A percentile compares a stretch with the other conserved stretches of the same genome.
These are phyloP conservation scores for Talaromyces funiculosus DNA, from an alignment of 2,329 filamentous ascomycete species.

Conservation along the genomic window DNA sequence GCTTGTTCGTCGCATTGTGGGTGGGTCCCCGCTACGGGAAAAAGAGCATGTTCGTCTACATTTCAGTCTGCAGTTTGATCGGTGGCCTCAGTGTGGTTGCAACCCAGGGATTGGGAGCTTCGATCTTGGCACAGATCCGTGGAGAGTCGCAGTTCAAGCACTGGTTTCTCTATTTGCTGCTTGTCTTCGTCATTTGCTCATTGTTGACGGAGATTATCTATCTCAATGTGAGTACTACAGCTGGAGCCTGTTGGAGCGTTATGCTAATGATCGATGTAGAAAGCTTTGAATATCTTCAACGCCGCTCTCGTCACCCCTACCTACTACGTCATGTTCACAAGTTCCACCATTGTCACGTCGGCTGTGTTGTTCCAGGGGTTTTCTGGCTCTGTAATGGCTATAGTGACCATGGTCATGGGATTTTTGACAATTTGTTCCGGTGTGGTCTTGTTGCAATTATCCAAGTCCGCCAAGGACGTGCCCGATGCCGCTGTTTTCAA, in stretches of 20 bases:
- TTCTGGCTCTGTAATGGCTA: slow-evolving; percentile 74
- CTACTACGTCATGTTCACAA: slow-evolving; percentile 98
- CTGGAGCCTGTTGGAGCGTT: not conserved
- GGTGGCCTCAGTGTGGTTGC: slow-evolving; percentile 92
- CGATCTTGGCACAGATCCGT: slow-evolving; percentile 77
- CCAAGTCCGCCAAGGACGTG: slow-evolving; percentile 95
- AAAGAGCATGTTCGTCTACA: slow-evolving; percentile 95
- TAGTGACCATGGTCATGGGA: slow-evolving; percentile 84
- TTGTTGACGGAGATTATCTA: slow-evolving; percentile 91
- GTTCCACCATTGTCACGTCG: slow-evolving; percentile 88
- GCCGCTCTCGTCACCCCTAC: slow-evolving; percentile 95
- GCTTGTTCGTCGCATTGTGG: slow-evolving; percentile 67
- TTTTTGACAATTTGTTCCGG: slow-evolving; percentile 92
- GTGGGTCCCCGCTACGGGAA: slow-evolving; percentile 84
- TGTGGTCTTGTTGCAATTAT: slow-evolving; percentile 88
- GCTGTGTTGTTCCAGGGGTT: slow-evolving; percentile 90
- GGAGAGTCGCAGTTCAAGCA: slow-evolving; percentile 89
- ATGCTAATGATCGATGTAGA: slow-evolving; percentile 51
- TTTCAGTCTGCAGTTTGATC: slow-evolving; percentile 91
- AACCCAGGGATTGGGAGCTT: slow-evolving; percentile 86
- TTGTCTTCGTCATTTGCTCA: slow-evolving; percentile 86
- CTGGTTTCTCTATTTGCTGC: slow-evolving; percentile 90
- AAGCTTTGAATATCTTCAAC: slow-evolving; percentile 97
- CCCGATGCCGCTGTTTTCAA: slow-evolving; percentile 88
- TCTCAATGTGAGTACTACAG: slow-evolving; percentile 67